These are phyloP conservation scores for Berkeleyomyces basicola DNA, from an alignment of 2,329 filamentous ascomycete species.

Conservation along the genomic window DNA sequence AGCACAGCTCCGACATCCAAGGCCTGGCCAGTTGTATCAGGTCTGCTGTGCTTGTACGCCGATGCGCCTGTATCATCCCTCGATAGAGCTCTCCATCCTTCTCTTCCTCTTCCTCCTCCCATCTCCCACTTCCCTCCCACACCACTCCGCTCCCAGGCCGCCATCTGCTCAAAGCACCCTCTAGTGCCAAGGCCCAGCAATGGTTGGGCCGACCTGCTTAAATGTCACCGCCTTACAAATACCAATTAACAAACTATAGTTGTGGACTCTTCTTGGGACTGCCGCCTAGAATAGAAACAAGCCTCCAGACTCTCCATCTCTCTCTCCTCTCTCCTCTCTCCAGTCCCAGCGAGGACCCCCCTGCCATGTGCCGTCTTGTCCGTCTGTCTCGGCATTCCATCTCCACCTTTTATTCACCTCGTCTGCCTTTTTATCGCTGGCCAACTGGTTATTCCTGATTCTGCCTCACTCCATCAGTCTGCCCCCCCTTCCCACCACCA, in stretches of 20 bases:
- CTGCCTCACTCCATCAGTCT: not conserved
- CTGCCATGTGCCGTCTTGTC: no score
- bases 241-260: no score
- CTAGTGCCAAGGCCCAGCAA: not conserved
- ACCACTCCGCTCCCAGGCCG: not conserved
- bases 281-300: no score
- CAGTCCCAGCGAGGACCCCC: no score
- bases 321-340: no score
- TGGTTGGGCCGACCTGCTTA: not conserved
- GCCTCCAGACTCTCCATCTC: no score
- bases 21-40: no score
- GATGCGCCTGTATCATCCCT: not conserved
- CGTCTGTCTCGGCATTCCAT: no score
- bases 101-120: not conserved
- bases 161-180: not conserved
- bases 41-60: no score
- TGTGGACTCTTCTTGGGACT: no score
- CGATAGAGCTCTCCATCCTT: not conserved
- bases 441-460: not conserved
- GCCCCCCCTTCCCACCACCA: not conserved
- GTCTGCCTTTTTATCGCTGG: not conserved
- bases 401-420: not conserved
- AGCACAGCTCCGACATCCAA: no score
- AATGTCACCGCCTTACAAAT: not conserved
- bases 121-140: not conserved